These are phyloP conservation scores for Lasiosphaeria miniovina DNA, from an alignment of 495 filamentous ascomycete genomes.

Conservation along the genomic window DNA sequence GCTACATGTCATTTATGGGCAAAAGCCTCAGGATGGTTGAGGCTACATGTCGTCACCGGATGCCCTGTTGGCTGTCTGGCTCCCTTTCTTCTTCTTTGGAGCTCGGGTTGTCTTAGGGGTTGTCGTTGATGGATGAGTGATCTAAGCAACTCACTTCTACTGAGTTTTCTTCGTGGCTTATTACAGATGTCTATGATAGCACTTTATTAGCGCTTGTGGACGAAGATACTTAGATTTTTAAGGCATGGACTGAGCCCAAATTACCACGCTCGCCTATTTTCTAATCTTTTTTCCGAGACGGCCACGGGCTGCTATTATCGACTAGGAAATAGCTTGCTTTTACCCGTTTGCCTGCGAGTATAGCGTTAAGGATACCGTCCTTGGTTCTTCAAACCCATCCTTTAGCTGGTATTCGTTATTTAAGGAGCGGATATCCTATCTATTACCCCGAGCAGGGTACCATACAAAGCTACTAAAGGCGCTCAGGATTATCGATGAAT, in stretches of 20 bases:
- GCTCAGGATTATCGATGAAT: too few species aligned
- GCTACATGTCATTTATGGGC: conserved; percentile 49
- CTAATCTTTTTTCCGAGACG: too few species aligned
- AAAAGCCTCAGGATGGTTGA: conserved; percentile 35
- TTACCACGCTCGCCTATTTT: too few species aligned
- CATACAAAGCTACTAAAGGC: too few species aligned
- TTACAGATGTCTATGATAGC: not conserved
- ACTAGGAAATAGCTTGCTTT: conserved; percentile 5
- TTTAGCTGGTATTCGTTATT: too few species aligned
- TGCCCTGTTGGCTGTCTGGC: not conserved
- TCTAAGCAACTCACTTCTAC: not conserved
- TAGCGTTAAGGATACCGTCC: not conserved
- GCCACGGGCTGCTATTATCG: conserved; percentile 1
- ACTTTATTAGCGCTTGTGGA: not conserved
- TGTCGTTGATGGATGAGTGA: too few species aligned
- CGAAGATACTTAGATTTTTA: not conserved
- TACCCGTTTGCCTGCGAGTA: conserved; percentile 1
- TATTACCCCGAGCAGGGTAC: too few species aligned
- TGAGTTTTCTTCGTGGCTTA: not conserved
- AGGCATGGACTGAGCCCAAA: too few species aligned
- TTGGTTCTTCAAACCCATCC: not conserved
- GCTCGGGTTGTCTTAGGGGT: too few species aligned
- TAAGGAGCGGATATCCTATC: too few species aligned
- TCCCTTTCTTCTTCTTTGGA: not conserved
- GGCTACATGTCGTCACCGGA: not conserved